Evolutionary conservation across 2,329 filamentous ascomycete genomes (phyloP).

Genomic region (Microdochium nivale): DNA sequence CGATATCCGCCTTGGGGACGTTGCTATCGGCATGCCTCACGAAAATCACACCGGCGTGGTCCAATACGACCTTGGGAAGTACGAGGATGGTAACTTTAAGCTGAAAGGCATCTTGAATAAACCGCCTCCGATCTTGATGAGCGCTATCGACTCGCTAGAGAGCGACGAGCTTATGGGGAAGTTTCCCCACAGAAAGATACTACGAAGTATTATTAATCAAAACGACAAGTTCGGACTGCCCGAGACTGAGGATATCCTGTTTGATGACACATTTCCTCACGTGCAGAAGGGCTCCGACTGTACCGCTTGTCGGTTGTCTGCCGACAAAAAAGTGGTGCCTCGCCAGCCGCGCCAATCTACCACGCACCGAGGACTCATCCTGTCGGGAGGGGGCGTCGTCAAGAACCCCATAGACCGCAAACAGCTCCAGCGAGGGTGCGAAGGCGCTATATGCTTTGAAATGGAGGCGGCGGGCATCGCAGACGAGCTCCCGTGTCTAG

Average conservation of each 20-base stretch:
- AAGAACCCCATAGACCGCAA: not conserved
- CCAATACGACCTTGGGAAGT: constrained; percentile 4
- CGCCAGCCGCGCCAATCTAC: not conserved
- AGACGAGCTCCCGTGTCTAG: not conserved
- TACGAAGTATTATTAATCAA: not conserved
- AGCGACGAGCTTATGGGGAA: not conserved
- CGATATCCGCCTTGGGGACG: constrained; percentile 6
- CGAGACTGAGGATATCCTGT: not conserved
- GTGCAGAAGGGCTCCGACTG: not conserved
- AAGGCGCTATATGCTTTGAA: not conserved
- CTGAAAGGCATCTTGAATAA: constrained; percentile 3
- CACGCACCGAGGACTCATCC: not conserved
- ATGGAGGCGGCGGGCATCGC: not conserved
- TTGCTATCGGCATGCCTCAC: constrained; percentile 3
- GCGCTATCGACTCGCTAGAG: constrained; percentile 2
- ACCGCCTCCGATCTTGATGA: constrained; percentile 3
- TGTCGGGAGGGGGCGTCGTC: not conserved
- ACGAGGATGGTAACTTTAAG: not conserved
- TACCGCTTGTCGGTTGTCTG: not conserved
- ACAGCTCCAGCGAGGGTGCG: not conserved
- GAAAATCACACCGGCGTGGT: constrained; percentile 1
- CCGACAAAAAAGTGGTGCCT: not conserved
- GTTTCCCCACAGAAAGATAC: not conserved
- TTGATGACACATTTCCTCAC: not conserved
- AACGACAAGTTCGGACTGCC: not conserved